Evolutionary conservation across 1,284 basidiomycete species (phyloP).

Genomic region (Cutaneotrichosporon spelunceum): DNA sequence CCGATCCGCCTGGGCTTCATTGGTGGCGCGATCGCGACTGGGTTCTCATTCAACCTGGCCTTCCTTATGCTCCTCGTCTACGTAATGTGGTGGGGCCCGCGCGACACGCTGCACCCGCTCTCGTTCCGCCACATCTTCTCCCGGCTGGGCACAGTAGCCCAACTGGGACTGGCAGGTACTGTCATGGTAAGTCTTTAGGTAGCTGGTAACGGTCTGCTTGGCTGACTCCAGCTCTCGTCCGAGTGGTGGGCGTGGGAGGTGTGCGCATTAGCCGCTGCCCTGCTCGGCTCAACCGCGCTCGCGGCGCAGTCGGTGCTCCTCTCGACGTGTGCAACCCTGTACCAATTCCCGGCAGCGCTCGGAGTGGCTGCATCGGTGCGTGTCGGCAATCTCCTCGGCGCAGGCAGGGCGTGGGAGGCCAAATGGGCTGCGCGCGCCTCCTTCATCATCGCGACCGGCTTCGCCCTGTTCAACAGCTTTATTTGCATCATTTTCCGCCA

Average conservation of each 20-base stretch:
- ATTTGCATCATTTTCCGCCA: constrained; percentile 70
- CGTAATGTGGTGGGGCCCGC: constrained; percentile 68
- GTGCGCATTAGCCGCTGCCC: constrained; percentile 47
- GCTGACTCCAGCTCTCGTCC: constrained; percentile 47
- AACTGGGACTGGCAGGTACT: constrained; percentile 69
- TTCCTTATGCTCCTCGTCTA: constrained; percentile 63
- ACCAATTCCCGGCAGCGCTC: constrained; percentile 78
- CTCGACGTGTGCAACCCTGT: constrained; percentile 66
- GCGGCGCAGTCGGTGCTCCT: constrained; percentile 57
- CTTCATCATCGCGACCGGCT: constrained; percentile 60
- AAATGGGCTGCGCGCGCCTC: constrained; percentile 62
- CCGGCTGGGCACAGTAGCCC: constrained; percentile 67
- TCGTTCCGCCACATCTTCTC: constrained; percentile 61
- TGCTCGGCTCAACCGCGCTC: constrained; percentile 53
- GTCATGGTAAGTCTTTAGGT: constrained; percentile 56
- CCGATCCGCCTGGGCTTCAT: constrained; percentile 79
- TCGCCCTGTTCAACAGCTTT: constrained; percentile 62
- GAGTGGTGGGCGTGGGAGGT: constrained; percentile 54
- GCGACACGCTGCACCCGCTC: constrained; percentile 80
- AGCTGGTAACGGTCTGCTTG: neutral
- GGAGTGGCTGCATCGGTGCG: constrained; percentile 79
- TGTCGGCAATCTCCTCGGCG: constrained; percentile 77
- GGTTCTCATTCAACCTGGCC: constrained; percentile 82
- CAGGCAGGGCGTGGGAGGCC: constrained; percentile 65
- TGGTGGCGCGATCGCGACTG: constrained; percentile 87